A percentile compares a stretch with the other conserved stretches of the same genome.
These are phyloP conservation scores for Stachybotrys chlorohalonatus DNA, from an alignment of 2,329 filamentous ascomycete species.

Conservation along the genomic window DNA sequence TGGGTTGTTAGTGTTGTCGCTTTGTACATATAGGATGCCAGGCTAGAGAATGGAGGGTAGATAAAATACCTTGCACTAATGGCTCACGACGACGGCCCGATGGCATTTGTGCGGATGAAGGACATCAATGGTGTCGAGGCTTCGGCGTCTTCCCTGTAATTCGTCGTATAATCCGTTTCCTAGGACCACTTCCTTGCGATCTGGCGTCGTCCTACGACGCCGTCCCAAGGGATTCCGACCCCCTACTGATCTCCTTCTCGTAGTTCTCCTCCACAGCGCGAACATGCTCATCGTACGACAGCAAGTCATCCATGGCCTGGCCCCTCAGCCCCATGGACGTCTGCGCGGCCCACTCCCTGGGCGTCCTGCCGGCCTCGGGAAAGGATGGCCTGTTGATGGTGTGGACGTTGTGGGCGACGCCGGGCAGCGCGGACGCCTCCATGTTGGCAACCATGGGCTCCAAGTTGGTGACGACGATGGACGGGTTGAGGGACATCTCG, in stretches of 20 bases:
- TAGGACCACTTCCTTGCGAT: neutral
- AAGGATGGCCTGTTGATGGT: constrained; percentile 10
- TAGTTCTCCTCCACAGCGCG: constrained; percentile 1
- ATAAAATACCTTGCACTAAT: constrained; percentile 11
- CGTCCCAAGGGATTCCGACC: too few relatives aligned
- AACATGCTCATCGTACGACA: constrained; percentile 14
- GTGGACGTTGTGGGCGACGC: constrained; percentile 3
- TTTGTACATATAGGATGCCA: constrained; percentile 31
- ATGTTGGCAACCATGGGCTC: constrained; percentile 21
- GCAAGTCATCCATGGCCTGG: constrained; percentile 9
- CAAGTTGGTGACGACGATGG: constrained; percentile 4
- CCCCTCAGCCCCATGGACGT: constrained; percentile 11
- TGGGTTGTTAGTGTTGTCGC: constrained; percentile 12
- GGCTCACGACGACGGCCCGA: neutral
- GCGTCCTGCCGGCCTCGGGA: constrained; percentile 2
- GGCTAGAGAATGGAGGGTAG: constrained; percentile 16
- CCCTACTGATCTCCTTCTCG: constrained; percentile 13
- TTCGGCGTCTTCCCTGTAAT: neutral
- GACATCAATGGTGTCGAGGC: too few relatives aligned
- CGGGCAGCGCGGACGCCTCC: constrained; percentile 8
- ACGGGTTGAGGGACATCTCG: constrained; percentile 1
- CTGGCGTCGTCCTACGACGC: constrained; percentile 4
- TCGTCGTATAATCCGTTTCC: neutral
- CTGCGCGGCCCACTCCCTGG: constrained; percentile 13
- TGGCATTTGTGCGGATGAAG: too few relatives aligned